phyloP scores from a whole-genome alignment of 2,329 filamentous ascomycete genomes.

The Trichophyton verrucosum region DNA sequence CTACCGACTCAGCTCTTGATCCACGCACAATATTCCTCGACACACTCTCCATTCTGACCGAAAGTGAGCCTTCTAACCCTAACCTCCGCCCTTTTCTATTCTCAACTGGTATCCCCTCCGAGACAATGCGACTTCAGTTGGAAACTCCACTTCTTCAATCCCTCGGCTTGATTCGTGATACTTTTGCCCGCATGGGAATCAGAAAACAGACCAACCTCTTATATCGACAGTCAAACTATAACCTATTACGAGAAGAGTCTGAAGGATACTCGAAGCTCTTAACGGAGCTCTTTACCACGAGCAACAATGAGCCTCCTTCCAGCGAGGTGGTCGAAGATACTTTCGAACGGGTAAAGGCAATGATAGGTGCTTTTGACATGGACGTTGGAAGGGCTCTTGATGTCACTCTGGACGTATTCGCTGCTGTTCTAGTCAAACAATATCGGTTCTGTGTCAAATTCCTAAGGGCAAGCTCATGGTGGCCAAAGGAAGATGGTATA shows the following conservation, averaged over 20 bases:
- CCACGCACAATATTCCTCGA: slow-evolving; percentile 66
- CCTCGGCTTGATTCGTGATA: slow-evolving; percentile 70
- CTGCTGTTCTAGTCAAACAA: slow-evolving; percentile 83
- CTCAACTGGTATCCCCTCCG: slow-evolving; percentile 58
- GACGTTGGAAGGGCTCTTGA: slow-evolving; percentile 92
- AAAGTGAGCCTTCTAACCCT: slow-evolving; percentile 50
- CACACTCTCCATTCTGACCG: slow-evolving; percentile 64
- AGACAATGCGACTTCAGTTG: slow-evolving; percentile 67
- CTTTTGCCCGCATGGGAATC: slow-evolving; percentile 70
- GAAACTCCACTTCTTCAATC: slow-evolving; percentile 64
- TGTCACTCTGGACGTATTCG: slow-evolving; percentile 88
- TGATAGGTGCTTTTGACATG: slow-evolving; percentile 93
- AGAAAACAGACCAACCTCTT: slow-evolving; percentile 84
- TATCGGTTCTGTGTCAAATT: slow-evolving; percentile 92
- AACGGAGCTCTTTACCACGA: slow-evolving; percentile 87
- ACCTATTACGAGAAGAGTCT: slow-evolving; percentile 83
- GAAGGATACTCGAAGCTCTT: slow-evolving; percentile 95
- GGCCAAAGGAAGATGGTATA: slow-evolving; percentile 57
- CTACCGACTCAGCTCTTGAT: slow-evolving; percentile 41
- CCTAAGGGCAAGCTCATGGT: slow-evolving; percentile 86
- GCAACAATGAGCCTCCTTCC: slow-evolving; percentile 59
- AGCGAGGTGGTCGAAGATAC: slow-evolving; percentile 68
- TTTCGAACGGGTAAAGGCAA: slow-evolving; percentile 81
- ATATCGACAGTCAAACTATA: slow-evolving; percentile 95
- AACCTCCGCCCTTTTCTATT: slow-evolving; percentile 56